Evolutionary conservation across 441 rosid genomes (phyloP).

Genomic region (Gossypium schwendimanii): DNA sequence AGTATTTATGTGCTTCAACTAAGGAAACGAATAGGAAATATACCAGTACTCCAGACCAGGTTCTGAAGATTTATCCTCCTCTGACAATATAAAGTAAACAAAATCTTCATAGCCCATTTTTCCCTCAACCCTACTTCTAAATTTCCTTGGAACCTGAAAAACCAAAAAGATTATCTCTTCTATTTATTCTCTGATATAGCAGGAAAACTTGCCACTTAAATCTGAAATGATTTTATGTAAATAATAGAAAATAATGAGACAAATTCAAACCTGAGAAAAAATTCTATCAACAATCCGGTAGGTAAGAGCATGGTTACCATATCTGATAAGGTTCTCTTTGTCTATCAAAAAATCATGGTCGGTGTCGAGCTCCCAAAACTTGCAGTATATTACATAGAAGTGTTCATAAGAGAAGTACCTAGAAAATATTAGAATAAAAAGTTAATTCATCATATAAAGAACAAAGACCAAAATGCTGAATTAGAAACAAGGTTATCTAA

Average conservation of each 20-base stretch:
- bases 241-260: neutral
- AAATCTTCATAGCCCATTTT: conserved; percentile 55
- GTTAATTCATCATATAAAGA: neutral
- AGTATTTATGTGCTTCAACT: neutral
- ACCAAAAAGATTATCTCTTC: neutral
- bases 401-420: conserved; percentile 75
- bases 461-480: neutral
- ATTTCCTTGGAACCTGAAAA: conserved; percentile 53
- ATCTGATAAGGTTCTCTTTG: conserved; percentile 54
- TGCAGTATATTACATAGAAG: conserved; percentile 62
- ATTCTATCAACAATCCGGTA: conserved; percentile 61
- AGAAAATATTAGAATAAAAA: neutral
- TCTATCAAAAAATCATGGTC: conserved; percentile 63
- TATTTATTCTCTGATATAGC: neutral
- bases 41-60: conserved; percentile 53
- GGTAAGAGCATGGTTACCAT: conserved; percentile 64
- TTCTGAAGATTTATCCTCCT: conserved; percentile 51
- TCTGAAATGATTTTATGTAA: neutral
- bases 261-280: conserved; percentile 50
- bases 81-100: conserved; percentile 49
- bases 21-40: neutral
- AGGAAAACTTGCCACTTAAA: conserved; percentile 7
- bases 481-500: neutral
- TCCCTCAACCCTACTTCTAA: conserved; percentile 37
- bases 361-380: conserved; percentile 59